phyloP scores from a whole-genome alignment of 2,329 filamentous ascomycete species.

The Geosmithia flava region DNA sequence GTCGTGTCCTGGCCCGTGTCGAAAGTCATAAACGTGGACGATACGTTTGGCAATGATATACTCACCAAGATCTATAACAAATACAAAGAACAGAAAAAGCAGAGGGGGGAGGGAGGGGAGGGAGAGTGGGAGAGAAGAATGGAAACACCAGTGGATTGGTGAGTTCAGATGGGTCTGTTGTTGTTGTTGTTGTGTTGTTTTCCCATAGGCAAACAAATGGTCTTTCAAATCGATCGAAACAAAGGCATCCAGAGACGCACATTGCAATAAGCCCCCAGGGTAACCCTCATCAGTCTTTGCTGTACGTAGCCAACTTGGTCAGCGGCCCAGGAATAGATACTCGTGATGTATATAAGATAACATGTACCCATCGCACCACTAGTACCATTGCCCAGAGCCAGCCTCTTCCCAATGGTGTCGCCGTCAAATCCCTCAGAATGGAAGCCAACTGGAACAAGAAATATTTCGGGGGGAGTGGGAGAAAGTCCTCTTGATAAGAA shows the following conservation, averaged over 20 bases:
- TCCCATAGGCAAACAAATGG: not conserved
- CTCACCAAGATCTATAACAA: not conserved
- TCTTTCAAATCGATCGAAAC: not conserved
- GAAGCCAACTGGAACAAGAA: conserved; percentile 4
- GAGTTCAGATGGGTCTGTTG: too few species aligned
- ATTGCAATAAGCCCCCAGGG: conserved; percentile 3
- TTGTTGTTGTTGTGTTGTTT: too few species aligned
- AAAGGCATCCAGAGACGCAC: not conserved
- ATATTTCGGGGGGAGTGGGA: not conserved
- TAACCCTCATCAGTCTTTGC: conserved; percentile 4
- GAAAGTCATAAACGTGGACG: too few species aligned
- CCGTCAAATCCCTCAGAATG: conserved; percentile 5
- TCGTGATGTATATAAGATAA: not conserved
- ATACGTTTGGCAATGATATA: too few species aligned
- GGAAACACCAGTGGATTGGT: not conserved
- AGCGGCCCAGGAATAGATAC: not conserved
- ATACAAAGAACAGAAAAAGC: not conserved
- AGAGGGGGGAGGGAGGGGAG: not conserved
- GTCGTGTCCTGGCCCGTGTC: too few species aligned
- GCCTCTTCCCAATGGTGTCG: conserved; percentile 1
- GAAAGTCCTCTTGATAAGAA: not conserved
- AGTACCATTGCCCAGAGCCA: too few species aligned
- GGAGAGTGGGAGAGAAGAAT: not conserved
- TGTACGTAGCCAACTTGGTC: conserved; percentile 1
- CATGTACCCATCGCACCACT: not conserved